Conservation (phyloP, 2,329 filamentous ascomycete genomes). For the Ophiostoma ulmi region DNA sequence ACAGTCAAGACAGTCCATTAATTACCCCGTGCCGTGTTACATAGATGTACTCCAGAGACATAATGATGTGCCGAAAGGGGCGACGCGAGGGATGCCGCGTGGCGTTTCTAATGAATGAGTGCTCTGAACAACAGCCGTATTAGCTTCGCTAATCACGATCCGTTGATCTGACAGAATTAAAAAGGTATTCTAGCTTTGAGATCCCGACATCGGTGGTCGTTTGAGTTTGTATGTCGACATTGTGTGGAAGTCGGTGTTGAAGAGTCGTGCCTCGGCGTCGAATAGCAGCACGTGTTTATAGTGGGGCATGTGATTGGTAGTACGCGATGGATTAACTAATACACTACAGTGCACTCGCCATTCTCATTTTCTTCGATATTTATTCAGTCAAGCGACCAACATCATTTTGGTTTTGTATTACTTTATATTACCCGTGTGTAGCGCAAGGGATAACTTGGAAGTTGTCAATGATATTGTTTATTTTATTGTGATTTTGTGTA, state of each 20-base stretch:
- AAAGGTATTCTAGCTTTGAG: not conserved
- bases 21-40: slow-evolving; percentile 70
- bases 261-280: not conserved
- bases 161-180: not conserved
- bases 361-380: too few relatives aligned
- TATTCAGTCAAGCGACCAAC: too few relatives aligned
- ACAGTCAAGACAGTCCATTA: slow-evolving; percentile 25
- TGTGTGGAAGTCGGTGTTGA: not conserved
- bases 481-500: too few relatives aligned
- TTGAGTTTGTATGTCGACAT: not conserved
- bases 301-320: not conserved
- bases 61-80: slow-evolving; percentile 31
- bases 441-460: too few relatives aligned
- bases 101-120: not conserved
- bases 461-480: too few relatives aligned
- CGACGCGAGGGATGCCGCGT: slow-evolving; percentile 1
- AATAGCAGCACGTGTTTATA: not conserved
- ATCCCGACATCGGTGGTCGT: not conserved
- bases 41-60: slow-evolving; percentile 68
- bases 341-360: not conserved
- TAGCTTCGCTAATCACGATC: not conserved
- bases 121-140: not conserved
- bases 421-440: too few relatives aligned
- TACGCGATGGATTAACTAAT: not conserved
- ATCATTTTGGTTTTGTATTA: too few relatives aligned